Evolutionary conservation across 441 rosid genomes (phyloP).

Genomic region (Populus hybrid): DNA sequence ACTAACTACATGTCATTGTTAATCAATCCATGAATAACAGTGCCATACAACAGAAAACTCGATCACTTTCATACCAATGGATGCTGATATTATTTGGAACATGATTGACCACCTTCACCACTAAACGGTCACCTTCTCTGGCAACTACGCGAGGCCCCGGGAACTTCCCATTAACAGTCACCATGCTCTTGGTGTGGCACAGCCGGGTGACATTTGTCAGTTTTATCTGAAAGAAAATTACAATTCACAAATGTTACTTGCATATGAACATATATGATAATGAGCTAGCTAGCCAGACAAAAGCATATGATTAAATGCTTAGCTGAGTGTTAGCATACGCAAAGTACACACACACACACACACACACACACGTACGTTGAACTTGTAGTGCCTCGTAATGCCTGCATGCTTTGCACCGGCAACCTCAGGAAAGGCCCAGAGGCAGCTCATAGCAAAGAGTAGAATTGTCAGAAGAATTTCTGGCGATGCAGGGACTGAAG

Average conservation of each 20-base stretch:
- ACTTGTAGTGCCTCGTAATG: constrained; percentile 45
- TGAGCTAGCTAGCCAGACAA: no score
- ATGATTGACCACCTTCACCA: constrained; percentile 44
- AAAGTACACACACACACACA: not conserved
- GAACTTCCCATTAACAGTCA: constrained; percentile 51
- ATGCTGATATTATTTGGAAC: constrained; percentile 39
- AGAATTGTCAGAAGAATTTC: constrained; percentile 16
- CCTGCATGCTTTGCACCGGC: constrained; percentile 19
- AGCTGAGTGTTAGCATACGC: not conserved
- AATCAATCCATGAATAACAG: not conserved
- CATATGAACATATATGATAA: not conserved
- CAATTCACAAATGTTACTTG: not conserved
- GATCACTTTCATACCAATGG: constrained; percentile 38
- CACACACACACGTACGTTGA: constrained; percentile 31
- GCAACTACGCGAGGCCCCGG: constrained; percentile 48
- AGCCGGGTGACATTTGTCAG: constrained; percentile 39
- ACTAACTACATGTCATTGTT: constrained; percentile 55
- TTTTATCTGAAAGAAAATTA: constrained; percentile 28
- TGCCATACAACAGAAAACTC: not conserved
- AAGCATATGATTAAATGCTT: not conserved
- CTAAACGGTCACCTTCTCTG: constrained; percentile 51
- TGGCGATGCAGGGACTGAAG: constrained; percentile 15
- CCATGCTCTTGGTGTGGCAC: constrained; percentile 45
- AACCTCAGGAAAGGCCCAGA: constrained; percentile 26
- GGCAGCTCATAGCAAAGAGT: constrained; percentile 24